A percentile compares a stretch with the other conserved stretches of the same genome.
phyloP scores from a whole-genome alignment of 169 alveolate genomes.

The Plasmodium adleri region DNA sequence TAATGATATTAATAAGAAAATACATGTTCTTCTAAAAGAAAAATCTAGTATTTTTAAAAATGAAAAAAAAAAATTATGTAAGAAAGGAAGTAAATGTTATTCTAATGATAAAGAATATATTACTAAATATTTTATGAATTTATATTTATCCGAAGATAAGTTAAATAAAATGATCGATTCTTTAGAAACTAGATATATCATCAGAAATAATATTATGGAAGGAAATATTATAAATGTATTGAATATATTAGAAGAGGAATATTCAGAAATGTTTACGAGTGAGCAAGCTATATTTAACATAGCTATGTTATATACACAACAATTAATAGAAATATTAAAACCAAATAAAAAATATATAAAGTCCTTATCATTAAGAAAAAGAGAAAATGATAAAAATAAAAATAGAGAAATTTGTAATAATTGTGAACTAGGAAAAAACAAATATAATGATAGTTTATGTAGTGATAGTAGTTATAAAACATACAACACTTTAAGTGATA shows the following conservation, averaged over 20 bases:
- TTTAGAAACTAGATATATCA: constrained; percentile 49
- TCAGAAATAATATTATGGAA: constrained; percentile 35
- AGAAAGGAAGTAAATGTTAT: constrained; percentile 33
- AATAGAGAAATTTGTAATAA: neutral
- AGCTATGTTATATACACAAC: constrained; percentile 75
- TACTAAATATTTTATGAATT: constrained; percentile 45
- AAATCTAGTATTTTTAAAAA: constrained; percentile 37
- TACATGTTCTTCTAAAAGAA: constrained; percentile 29
- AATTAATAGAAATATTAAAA: constrained; percentile 64
- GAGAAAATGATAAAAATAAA: constrained; percentile 19
- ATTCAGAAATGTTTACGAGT: constrained; percentile 50
- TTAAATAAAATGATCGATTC: constrained; percentile 52
- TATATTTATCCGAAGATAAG: constrained; percentile 68
- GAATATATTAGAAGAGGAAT: constrained; percentile 62
- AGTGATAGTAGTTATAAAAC: constrained; percentile 54
- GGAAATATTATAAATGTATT: constrained; percentile 68
- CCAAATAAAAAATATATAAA: constrained; percentile 60
- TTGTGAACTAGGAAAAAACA: neutral
- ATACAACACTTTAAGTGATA: constrained; percentile 61
- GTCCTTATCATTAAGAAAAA: constrained; percentile 26
- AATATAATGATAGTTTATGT: constrained; percentile 14
- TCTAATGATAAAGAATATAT: constrained; percentile 51
- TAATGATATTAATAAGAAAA: constrained; percentile 49
- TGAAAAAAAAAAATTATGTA: constrained; percentile 53
- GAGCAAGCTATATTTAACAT: constrained; percentile 36